Evolutionary conservation across 768 basidiomycete species (phyloP).

Genomic region (Boletus rubroflammeus): DNA sequence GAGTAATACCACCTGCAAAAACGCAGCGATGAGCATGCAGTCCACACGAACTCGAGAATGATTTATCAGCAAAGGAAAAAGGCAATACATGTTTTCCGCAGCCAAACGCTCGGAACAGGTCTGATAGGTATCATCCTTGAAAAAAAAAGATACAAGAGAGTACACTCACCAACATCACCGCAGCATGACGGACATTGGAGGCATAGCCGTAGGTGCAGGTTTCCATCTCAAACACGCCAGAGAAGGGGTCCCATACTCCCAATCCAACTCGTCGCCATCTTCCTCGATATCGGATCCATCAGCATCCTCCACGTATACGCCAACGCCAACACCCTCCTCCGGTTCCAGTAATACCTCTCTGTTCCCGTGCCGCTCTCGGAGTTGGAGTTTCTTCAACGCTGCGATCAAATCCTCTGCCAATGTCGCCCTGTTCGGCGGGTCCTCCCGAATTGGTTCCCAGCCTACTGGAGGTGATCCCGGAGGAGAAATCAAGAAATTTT

Average conservation of each 20-base stretch:
- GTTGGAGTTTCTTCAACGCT: conserved; percentile 70
- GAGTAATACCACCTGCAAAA: conserved; percentile 6
- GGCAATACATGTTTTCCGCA: conserved; percentile 68
- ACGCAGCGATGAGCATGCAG: conserved; percentile 2
- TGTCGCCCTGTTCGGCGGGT: conserved; percentile 79
- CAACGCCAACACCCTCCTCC: conserved; percentile 65
- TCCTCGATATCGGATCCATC: conserved; percentile 38
- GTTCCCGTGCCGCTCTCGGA: conserved; percentile 40
- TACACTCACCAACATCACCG: conserved; percentile 26
- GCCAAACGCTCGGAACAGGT: conserved; percentile 67
- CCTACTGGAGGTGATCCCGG: conserved; percentile 97
- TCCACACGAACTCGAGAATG: not conserved
- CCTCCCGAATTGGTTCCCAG: conserved; percentile 90
- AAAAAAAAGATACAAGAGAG: conserved; percentile 11
- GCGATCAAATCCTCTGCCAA: conserved; percentile 85
- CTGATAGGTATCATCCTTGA: conserved; percentile 66
- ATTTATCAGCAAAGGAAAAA: conserved; percentile 39
- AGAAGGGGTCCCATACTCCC: conserved; percentile 53
- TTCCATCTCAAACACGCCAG: conserved; percentile 52
- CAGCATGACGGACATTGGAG: conserved; percentile 39
- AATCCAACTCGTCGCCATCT: conserved; percentile 38
- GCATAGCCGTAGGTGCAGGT: conserved; percentile 52
- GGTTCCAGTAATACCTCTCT: conserved; percentile 64
- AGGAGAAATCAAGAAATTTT: conserved; percentile 97
- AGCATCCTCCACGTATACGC: conserved; percentile 76